Percentiles rank a stretch among this genome's conserved stretches.
phyloP scores from a whole-genome alignment of 441 rosid genomes.

The Codiaeum variegatum region DNA sequence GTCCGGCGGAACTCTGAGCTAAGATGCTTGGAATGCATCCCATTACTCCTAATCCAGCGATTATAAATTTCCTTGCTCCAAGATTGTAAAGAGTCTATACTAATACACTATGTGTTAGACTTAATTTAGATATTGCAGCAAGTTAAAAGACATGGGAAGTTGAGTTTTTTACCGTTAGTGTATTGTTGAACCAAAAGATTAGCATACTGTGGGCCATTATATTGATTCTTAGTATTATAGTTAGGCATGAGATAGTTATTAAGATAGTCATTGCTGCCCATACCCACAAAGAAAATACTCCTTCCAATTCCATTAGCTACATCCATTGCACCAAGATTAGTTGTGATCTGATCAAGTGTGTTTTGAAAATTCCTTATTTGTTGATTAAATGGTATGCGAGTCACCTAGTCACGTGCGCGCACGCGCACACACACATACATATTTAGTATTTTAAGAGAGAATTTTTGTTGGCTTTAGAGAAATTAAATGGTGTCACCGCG shows the following conservation, averaged over 20 bases:
- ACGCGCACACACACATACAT: neutral
- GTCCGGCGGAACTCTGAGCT: conserved; percentile 59
- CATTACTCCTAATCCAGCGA: conserved; percentile 81
- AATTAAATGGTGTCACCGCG: no score
- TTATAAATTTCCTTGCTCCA: conserved; percentile 75
- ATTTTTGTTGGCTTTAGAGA: no score
- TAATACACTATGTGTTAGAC: neutral
- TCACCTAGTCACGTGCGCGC: conserved; percentile 64
- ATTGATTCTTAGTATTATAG: conserved; percentile 62
- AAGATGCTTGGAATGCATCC: conserved; percentile 93
- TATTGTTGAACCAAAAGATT: conserved; percentile 64
- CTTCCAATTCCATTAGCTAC: conserved; percentile 43
- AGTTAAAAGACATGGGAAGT: neutral
- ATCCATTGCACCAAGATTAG: conserved; percentile 49
- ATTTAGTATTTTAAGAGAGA: no score
- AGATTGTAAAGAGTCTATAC: conserved; percentile 68
- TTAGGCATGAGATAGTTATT: conserved; percentile 94
- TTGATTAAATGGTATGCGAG: conserved; percentile 76
- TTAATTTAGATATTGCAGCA: no score
- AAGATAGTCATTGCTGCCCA: conserved; percentile 96
- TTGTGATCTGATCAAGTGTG: conserved; percentile 63
- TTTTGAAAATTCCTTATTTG: conserved; percentile 76
- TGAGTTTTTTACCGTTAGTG: conserved; percentile 44
- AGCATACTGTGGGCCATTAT: conserved; percentile 67
- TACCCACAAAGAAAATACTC: conserved; percentile 76